These are phyloP conservation scores for Venturia carpophila DNA, from an alignment of 2,329 filamentous ascomycete genomes.

Conservation along the genomic window DNA sequence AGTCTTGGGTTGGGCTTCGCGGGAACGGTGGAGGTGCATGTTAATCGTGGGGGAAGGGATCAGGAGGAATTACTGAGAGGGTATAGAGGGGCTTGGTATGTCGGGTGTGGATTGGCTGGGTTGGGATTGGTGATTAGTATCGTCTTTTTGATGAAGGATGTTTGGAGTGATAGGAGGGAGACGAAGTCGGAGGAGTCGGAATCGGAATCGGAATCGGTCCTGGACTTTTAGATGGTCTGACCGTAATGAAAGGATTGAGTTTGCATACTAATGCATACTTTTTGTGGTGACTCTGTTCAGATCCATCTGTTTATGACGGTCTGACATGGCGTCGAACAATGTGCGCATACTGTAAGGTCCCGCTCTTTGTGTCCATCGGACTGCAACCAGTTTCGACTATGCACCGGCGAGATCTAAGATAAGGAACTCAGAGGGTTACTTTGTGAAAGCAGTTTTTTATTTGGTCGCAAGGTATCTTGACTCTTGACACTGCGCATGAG, in stretches of 20 bases:
- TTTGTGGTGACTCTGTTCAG: background rate
- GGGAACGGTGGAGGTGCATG: conserved; percentile 35
- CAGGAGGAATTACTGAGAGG: conserved; percentile 29
- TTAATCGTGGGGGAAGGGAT: conserved; percentile 29
- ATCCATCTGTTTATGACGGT: no score
- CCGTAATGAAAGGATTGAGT: no score
- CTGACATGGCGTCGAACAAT: no score
- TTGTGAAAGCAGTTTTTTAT: no score
- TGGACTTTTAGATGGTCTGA: background rate
- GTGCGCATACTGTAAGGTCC: no score
- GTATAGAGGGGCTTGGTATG: conserved; percentile 34
- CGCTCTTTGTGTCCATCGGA: no score
- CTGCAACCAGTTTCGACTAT: no score
- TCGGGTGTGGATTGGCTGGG: conserved; percentile 32
- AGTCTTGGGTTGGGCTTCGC: conserved; percentile 37
- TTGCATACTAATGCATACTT: background rate
- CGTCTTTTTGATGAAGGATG: conserved; percentile 7
- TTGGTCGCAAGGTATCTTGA: background rate
- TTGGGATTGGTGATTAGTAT: conserved; percentile 14
- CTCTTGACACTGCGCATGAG: background rate
- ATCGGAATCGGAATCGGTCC: background rate
- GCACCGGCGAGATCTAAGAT: no score
- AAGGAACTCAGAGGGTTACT: no score
- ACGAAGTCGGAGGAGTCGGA: background rate
- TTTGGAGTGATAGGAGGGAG: background rate